These are phyloP conservation scores for Aspergillus diversus DNA, from an alignment of 495 filamentous ascomycete genomes.

Conservation along the genomic window DNA sequence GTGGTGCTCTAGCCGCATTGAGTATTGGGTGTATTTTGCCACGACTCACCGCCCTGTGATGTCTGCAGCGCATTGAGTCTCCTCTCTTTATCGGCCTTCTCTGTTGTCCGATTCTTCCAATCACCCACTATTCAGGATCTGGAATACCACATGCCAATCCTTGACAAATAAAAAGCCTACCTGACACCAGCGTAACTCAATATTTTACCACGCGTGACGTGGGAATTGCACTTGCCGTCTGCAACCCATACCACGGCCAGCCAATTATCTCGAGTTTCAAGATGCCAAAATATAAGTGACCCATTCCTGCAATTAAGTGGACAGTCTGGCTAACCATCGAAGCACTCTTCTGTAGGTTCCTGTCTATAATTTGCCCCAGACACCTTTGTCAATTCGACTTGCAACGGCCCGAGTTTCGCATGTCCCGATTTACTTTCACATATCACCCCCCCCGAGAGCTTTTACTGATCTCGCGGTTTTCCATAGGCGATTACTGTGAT, in stretches of 20 bases:
- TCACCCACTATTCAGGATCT: too few species aligned
- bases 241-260: constrained; percentile 24
- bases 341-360: constrained; percentile 71
- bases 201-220: constrained; percentile 18
- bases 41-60: too few species aligned
- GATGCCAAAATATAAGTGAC: constrained; percentile 81
- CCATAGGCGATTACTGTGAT: constrained; percentile 96
- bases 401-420: constrained; percentile 4
- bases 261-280: constrained; percentile 37
- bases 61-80: too few species aligned
- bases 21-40: too few species aligned
- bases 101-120: too few species aligned
- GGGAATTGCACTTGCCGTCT: constrained; percentile 25
- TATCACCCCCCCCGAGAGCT: background rate
- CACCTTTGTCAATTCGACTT: background rate
- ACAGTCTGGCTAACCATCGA: constrained; percentile 50
- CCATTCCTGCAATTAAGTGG: constrained; percentile 9
- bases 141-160: too few species aligned
- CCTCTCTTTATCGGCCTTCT: too few species aligned
- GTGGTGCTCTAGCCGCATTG: too few species aligned
- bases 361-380: constrained; percentile 14
- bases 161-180: too few species aligned
- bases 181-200: background rate
- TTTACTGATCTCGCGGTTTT: constrained; percentile 22
- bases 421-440: constrained; percentile 1